Evolutionary conservation across 768 basidiomycete genomes (phyloP).

Genomic region (Cytidiella melzeri): DNA sequence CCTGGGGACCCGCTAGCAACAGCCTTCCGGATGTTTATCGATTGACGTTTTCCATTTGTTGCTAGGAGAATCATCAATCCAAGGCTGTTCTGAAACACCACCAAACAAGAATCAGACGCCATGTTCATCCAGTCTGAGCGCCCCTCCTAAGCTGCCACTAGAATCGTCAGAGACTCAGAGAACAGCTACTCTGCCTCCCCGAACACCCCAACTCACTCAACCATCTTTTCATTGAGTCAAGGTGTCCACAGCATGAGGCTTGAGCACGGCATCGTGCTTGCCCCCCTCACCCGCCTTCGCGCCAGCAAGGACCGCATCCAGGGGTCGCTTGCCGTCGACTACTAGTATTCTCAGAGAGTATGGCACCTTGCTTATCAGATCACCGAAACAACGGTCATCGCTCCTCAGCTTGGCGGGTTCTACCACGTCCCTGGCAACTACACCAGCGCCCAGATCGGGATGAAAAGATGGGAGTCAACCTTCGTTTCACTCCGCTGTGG

Average conservation of each 20-base stretch:
- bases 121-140: too few species aligned
- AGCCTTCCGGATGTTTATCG: too few species aligned
- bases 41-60: too few species aligned
- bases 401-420: slow-evolving; percentile 42
- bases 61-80: too few species aligned
- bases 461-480: slow-evolving; percentile 39
- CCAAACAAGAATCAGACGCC: too few species aligned
- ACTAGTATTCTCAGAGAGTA: slow-evolving; percentile 48
- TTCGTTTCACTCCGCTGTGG: not conserved
- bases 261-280: slow-evolving; percentile 44
- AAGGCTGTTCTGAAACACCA: too few species aligned
- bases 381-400: slow-evolving; percentile 50
- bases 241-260: slow-evolving; percentile 36
- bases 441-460: slow-evolving; percentile 46
- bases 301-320: slow-evolving; percentile 32
- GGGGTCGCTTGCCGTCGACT: slow-evolving; percentile 31
- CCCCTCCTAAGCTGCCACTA: not conserved
- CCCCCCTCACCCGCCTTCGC: slow-evolving; percentile 44
- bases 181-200: not conserved
- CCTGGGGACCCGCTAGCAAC: too few species aligned
- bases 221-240: slow-evolving; percentile 10
- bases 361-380: slow-evolving; percentile 52
- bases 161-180: not conserved
- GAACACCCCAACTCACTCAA: not conserved
- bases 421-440: slow-evolving; percentile 56